Evolutionary conservation across 495 filamentous ascomycete genomes (phyloP), one percentile per base, ranked within the genome.

Genomic region (Penicillium waksmanii): DNA sequence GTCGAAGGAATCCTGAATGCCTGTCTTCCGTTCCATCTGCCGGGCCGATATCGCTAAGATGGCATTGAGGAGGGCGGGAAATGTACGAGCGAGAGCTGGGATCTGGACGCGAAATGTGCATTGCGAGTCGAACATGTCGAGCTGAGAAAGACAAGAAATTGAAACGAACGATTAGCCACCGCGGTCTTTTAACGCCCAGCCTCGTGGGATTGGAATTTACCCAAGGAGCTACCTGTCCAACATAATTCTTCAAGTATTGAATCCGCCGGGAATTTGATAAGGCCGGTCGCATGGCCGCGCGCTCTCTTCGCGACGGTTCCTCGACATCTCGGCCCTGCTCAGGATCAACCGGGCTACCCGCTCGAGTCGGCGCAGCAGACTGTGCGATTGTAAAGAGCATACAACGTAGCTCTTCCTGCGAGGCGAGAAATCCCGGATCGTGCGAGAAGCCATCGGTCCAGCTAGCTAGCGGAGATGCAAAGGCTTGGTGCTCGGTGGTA

Each of bases 71-170:
- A 80, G 67, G 3, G 77, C 69, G 1, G 76, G 75, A 43, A 72
- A 80, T 2, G 61, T 67, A 3, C 66, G 68, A 19, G 76, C 75
- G 11, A 80, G 62, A 3, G 68, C 67, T 5, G 75, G 76, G 27
- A 78, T 63, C 44, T 80, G 74, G 1, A 77, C 63, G 15, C 72
- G 72, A 60, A 80, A 80, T 8, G 69, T 72, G 42, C 69, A 73
- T 42, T 71, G 66, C 19, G 71, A 73, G 54, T 82, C 80, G 54
- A 82, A 82, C 77, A 78, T 82, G 57, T 82, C 80, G 4, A 82
- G 78, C 78, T 77, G 48, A 33, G 18, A 27, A 13, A 38, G 36
- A 18, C 3, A 19, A 48, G n/a, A 21, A 52, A 17, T 10, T 8
- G 12, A 49, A 12, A 38, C 8, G 36, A 12, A 38, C 8, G 36